A percentile compares a stretch with the other conserved stretches of the same genome.
These are phyloP conservation scores for Quercus tomentella DNA, from an alignment of 331 rosid species.

Conservation along the genomic window DNA sequence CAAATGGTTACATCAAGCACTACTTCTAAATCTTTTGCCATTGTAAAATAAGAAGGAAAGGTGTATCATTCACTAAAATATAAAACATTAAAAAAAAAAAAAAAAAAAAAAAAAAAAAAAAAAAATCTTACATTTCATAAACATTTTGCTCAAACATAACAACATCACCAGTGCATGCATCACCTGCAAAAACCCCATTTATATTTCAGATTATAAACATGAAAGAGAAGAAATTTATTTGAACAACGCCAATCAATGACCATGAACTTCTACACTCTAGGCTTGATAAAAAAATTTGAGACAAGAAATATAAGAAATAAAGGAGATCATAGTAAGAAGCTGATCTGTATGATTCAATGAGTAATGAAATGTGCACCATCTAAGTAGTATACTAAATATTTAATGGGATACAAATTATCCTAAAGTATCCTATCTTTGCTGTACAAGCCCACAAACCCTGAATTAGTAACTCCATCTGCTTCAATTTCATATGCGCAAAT, in stretches of 20 bases:
- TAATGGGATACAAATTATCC: not conserved
- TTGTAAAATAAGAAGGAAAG: not conserved
- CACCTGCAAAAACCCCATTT: constrained; percentile 53
- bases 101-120: not conserved
- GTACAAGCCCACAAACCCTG: not conserved
- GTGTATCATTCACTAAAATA: not conserved
- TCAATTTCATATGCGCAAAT: not conserved
- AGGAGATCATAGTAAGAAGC: not conserved
- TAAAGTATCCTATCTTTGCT: not conserved
- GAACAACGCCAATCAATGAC: not conserved
- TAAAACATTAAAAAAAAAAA: not conserved
- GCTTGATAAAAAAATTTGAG: not conserved
- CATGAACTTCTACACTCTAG: not conserved
- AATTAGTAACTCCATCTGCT: not conserved
- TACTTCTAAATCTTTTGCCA: not conserved
- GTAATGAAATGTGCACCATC: not conserved
- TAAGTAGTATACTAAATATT: not conserved
- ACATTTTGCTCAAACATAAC: constrained; percentile 92
- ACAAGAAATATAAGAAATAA: not conserved
- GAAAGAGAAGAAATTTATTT: not conserved
- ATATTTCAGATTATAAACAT: constrained; percentile 5
- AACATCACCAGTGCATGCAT: constrained; percentile 92
- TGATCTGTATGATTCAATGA: not conserved
- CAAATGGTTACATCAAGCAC: not conserved
- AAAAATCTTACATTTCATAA: constrained; percentile 65